Conservation (phyloP, 345 rosid genomes). For the Euphorbia tirucalli region DNA sequence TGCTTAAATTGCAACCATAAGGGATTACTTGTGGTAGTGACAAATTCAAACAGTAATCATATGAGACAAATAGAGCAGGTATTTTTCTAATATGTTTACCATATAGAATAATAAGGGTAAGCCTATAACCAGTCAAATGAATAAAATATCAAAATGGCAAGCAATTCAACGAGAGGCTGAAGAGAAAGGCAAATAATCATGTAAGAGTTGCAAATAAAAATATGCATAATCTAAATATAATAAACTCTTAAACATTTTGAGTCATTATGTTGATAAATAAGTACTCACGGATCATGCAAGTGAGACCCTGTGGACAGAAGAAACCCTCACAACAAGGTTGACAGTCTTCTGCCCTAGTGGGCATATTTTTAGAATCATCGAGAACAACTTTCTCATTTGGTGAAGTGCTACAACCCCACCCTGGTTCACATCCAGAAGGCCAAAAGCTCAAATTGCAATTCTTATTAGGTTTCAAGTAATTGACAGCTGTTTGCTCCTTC, state of each 20-base stretch:
- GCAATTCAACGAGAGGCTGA: too few species aligned
- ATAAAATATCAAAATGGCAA: too few species aligned
- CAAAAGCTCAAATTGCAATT: slow-evolving; percentile 79
- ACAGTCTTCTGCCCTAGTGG: slow-evolving; percentile 59
- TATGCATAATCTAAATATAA: not conserved
- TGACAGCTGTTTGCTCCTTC: slow-evolving; percentile 28
- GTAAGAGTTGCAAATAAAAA: too few species aligned
- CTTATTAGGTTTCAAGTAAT: slow-evolving; percentile 54
- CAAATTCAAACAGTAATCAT: too few species aligned
- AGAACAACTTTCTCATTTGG: slow-evolving; percentile 38
- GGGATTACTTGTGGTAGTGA: too few species aligned
- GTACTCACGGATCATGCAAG: slow-evolving; percentile 95
- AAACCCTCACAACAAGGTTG: slow-evolving; percentile 96
- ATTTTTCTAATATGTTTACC: too few species aligned
- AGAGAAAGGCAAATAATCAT: too few species aligned
- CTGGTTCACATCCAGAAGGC: slow-evolving; percentile 88
- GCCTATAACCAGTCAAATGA: too few species aligned
- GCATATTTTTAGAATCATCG: slow-evolving; percentile 42
- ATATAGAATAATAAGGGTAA: too few species aligned
- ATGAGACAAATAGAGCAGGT: too few species aligned
- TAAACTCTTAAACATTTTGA: not conserved
- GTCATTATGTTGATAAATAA: not conserved
- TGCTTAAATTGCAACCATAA: too few species aligned
- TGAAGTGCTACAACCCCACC: slow-evolving; percentile 75
- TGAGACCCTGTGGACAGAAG: slow-evolving; percentile 87